phyloP scores from a whole-genome alignment of 176 grass and related monocot genomes.

The Aechmea fasciata region DNA sequence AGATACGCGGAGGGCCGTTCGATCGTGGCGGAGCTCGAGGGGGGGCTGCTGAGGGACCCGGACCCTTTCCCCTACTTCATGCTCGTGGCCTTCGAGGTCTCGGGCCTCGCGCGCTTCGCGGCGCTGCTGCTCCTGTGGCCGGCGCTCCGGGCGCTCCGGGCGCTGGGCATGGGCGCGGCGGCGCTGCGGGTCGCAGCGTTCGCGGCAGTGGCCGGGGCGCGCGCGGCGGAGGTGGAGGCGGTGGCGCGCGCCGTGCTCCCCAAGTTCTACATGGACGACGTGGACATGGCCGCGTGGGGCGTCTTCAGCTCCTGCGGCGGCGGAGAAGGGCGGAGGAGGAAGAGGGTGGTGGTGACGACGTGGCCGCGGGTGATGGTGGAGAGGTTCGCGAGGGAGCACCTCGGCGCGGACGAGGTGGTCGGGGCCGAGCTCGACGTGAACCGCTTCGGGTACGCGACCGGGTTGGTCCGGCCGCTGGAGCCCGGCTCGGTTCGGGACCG shows the following conservation, averaged over 20 bases:
- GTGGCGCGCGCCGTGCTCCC: conserved; percentile 78
- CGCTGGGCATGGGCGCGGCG: conserved; percentile 21
- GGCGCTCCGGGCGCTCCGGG: conserved; percentile 22
- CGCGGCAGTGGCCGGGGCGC: conserved; percentile 37
- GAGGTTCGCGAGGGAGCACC: conserved; percentile 67
- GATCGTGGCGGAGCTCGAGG: conserved; percentile 71
- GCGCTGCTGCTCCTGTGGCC: conserved; percentile 56
- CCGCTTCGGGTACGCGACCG: conserved; percentile 30
- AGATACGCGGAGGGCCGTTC: not conserved
- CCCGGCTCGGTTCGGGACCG: not conserved
- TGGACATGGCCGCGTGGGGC: conserved; percentile 53
- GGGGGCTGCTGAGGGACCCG: conserved; percentile 36
- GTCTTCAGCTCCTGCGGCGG: conserved; percentile 28
- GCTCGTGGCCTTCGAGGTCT: conserved; percentile 74
- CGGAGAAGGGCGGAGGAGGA: too few relatives aligned
- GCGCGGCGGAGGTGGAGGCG: conserved; percentile 49
- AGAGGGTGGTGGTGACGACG: conserved; percentile 48
- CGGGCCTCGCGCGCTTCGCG: conserved; percentile 46
- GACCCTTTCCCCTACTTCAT: conserved; percentile 74
- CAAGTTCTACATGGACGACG: conserved; percentile 84
- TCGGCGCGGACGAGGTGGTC: conserved; percentile 64
- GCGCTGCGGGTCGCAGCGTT: conserved; percentile 27
- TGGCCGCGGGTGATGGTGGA: conserved; percentile 70
- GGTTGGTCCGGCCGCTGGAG: not conserved
- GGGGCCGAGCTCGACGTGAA: conserved; percentile 53